Evolutionary conservation across 495 filamentous ascomycete species (phyloP), one percentile per base, ranked within the genome.

Genomic region (Neurospora sp.): DNA sequence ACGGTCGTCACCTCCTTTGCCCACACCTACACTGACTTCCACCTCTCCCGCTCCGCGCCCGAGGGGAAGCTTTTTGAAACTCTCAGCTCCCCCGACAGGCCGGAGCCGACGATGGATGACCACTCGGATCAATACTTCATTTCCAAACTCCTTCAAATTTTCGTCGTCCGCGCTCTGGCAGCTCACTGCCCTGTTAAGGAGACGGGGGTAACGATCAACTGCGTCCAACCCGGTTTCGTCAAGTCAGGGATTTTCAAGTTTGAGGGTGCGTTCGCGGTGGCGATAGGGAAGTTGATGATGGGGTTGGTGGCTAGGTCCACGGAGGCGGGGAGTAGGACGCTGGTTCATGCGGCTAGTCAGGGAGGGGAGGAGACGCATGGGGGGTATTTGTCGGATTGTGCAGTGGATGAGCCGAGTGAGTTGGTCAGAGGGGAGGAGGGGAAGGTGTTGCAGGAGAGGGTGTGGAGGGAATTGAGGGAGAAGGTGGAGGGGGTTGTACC

Each of bases 381-480:
- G n/a, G 23, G 78, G 69, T 87, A 86, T 44, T 80, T 86, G 78
- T 75, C 74, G 0, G 81, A 84, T 75, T 79, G 82, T 31, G 9
- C 71, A 14, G 77, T 83, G 6, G 14, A 20, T 14, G 69, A 72
- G 62, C 71, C 71, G 11, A 14, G 0, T 0, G 14, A 31, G 37
- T 1, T 73, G 7, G 69, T 70, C 0, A 72, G 23, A 3, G 39
- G 71, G 6, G n/a, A 35, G 11, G 71, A 54, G 27, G 71, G 74
- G 0, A 11, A 1, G 1, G 46, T 35, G n/a, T 14, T 69, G 35
- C 74, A 75, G 44, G 71, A 42, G 38, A 82, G 81, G 77, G 81
- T 91, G 9, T 87, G 89, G 83, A 73, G 74, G n/a, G 87, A 91
- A 79, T 39, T 90, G 10, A 78, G 78, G 18, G 74, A 72, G 31